Evolutionary conservation across 805 yeast species (phyloP), one percentile per base, ranked within the genome.

Genomic region (Candida jianshihensis): DNA sequence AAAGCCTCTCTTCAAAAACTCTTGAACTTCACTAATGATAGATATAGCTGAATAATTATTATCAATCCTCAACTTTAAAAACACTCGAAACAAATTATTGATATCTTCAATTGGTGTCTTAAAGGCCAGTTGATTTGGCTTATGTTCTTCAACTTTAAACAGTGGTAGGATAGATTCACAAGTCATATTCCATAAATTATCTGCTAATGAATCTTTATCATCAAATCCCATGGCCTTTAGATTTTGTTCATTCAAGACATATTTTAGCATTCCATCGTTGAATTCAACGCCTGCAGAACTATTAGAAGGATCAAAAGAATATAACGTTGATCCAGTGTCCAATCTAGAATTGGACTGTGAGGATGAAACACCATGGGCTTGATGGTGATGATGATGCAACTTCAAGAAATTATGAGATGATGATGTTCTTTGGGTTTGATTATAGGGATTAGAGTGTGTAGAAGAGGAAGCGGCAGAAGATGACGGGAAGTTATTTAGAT

Each of bases 41-140:
- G 63, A 59, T 4, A 54, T 42, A 0, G 66, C 57, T 0, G 62
- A 48, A 5, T 63, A 60, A 8, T 61, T 60, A 18, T 59, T 59
- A 20, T 61, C 59, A 2, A 64, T 46, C 26, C 68, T 56, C 5
- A 67, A 52, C 19, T 57, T 59, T 21, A 70, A 39, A 44, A 62
- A 70, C 40, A 61, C 52, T 17, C 56, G 44, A 5, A 75, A 69
- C 36, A 75, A 54, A 31, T 64, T 66, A 46, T 75, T 76, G 17
- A 72, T 55, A 47, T 77, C 81, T 43, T 78, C 84, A 3, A 77
- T 66, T 0, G 81, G 77, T 0, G 70, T 67, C 15, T 69, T 60
- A 26, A 75, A 45, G 26, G 39, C 47, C 11, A 49, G 26, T 19
- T 5, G 4, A 12, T 37, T 34, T 1, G 35, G 26, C 10, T 26